Evolutionary conservation across 305 asterid genomes (phyloP).

Genomic region (Fraxinus ornus): DNA sequence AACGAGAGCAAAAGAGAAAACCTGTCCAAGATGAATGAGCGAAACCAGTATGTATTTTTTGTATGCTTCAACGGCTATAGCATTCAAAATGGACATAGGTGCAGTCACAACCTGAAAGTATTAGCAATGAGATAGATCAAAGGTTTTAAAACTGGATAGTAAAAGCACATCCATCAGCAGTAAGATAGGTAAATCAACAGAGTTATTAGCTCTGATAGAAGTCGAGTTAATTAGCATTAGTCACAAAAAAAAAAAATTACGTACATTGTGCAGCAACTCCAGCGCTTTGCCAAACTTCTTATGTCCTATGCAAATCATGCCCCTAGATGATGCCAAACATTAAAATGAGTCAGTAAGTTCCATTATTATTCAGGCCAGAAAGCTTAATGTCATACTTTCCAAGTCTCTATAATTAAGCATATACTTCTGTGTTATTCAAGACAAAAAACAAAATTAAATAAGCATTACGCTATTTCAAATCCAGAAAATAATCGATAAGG

Average conservation of each 20-base stretch:
- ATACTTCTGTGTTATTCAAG: neutral
- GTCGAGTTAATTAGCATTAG: neutral
- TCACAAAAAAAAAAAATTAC: conserved; percentile 20
- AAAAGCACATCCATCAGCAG: neutral
- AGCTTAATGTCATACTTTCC: conserved; percentile 15
- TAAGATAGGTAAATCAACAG: neutral
- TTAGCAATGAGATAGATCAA: conserved; percentile 17
- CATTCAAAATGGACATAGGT: conserved; percentile 77
- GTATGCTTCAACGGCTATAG: conserved; percentile 96
- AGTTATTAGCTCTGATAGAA: neutral
- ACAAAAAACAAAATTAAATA: neutral
- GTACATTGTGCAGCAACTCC: conserved; percentile 88
- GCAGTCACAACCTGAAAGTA: conserved; percentile 84
- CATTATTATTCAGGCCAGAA: conserved; percentile 7
- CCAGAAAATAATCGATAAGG: neutral
- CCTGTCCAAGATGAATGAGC: conserved; percentile 93
- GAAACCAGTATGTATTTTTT: conserved; percentile 85
- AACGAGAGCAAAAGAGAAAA: conserved; percentile 28
- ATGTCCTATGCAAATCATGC: conserved; percentile 91
- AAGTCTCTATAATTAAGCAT: neutral
- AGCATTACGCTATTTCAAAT: neutral
- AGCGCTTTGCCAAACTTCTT: conserved; percentile 77
- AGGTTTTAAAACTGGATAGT: neutral
- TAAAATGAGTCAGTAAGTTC: conserved; percentile 22
- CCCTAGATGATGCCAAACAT: conserved; percentile 50